Base-by-base conservation (phyloP, 2,329 filamentous ascomycete species). In the Fusarium torreyae region DNA sequence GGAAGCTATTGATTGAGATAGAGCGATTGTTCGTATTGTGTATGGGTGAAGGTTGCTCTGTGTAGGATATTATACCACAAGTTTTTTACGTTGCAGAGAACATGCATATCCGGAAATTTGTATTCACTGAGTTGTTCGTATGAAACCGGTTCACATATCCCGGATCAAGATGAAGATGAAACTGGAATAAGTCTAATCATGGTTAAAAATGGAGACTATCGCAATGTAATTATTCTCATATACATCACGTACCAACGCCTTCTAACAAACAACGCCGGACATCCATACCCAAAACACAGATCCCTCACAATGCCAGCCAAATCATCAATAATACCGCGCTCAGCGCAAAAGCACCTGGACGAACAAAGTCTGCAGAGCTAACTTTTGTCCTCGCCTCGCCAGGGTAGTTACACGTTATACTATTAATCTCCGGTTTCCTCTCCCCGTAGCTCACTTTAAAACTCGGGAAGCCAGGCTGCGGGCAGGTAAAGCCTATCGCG, bases 401-500 rank as follows among this genome's bases (percentile, higher is more conserved):
- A 0, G 80, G 79, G 28, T 76, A 82, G 56, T 82, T 82, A 66
- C 81, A 83, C 6, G 77, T 74, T 18, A 81, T 71, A 43, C 61
- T 58, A 2, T 66, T 61, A 17, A 64, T 69, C 26, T 75, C 68
- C 11, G 54, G 51, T 20, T 71, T 63, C 22, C 78, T 74, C 46
- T 28, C 60, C 5, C 75, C 81, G 48, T 83, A 83, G 50, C 80
- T 81, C 28, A 73, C 69, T 10, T 76, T 69, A 55, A 81, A 83
- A 49, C 75, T 77, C 10, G 69, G 57, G 38, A 78, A 74, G 20
- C 72, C 67, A 4, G 77, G 74, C 34, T 74, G 75, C 7, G 96
- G 95, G 80, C 96, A 99, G 2, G 77, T 81, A 74, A 99, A 98
- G 1, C 86, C 84, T 72, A 99, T 82, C 1, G 85, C 80, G 1